phyloP scores from a whole-genome alignment of 83 land plant species.

The Picea engelmannii region DNA sequence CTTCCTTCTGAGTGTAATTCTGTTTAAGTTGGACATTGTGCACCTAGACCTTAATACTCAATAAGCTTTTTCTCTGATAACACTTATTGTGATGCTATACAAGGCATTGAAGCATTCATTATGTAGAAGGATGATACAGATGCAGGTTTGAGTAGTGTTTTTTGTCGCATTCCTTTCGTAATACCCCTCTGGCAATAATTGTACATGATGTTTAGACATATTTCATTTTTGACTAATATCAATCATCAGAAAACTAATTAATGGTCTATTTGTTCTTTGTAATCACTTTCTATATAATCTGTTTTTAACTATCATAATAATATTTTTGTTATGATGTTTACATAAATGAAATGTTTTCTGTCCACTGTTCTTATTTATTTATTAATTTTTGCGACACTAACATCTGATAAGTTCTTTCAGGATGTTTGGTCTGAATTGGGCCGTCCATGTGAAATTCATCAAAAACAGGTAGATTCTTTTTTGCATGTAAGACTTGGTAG shows the following conservation, averaged over 20 bases:
- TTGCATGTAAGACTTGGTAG: background rate
- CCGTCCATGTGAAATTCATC: constrained; percentile 93
- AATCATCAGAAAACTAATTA: background rate
- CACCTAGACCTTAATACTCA: too few relatives aligned
- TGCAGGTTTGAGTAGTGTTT: too few relatives aligned
- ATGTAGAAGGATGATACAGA: too few relatives aligned
- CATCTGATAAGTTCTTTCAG: constrained; percentile 30
- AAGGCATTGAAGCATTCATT: too few relatives aligned
- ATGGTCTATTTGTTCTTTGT: background rate
- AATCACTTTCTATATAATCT: background rate
- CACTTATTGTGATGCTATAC: too few relatives aligned
- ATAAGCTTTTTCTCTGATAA: too few relatives aligned
- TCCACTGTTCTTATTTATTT: constrained; percentile 2
- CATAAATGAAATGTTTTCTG: constrained; percentile 6
- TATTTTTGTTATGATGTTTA: background rate
- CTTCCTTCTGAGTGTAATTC: too few relatives aligned
- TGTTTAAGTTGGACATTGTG: too few relatives aligned
- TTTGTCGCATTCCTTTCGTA: too few relatives aligned
- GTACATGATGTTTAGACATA: background rate
- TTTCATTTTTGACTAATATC: background rate
- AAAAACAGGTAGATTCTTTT: constrained; percentile 70
- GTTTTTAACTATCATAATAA: background rate
- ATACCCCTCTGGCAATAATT: too few relatives aligned
- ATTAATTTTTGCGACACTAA: too few relatives aligned
- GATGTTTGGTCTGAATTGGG: constrained; percentile 96